Evolutionary conservation across 164 flowering plant genomes (phyloP).

Genomic region (Nymphaea thermarum): DNA sequence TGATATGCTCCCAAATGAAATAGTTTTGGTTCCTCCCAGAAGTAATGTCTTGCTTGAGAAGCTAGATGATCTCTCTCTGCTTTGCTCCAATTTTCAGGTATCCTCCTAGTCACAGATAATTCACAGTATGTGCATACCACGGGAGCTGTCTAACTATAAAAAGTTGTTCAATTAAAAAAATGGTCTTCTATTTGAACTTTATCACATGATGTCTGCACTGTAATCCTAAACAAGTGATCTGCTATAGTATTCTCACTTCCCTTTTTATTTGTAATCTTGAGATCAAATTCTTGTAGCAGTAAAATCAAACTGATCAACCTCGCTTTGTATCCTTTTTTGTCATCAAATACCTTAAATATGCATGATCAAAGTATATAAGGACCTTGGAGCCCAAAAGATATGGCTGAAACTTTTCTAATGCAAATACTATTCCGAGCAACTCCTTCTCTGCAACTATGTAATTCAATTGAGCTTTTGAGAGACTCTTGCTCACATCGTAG

Average conservation of each 20-base stretch:
- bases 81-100: not conserved
- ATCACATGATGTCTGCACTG: not conserved
- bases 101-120: not conserved
- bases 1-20: not conserved
- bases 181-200: not conserved
- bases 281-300: not conserved
- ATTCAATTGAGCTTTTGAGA: not conserved
- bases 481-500: not conserved
- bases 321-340: not conserved
- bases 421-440: not conserved
- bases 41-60: not conserved
- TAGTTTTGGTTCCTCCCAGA: not conserved
- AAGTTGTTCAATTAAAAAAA: not conserved
- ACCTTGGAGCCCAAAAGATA: slow-evolving; percentile 1
- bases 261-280: not conserved
- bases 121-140: not conserved
- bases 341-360: not conserved
- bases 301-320: not conserved
- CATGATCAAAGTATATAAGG: slow-evolving; percentile 1
- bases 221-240: not conserved
- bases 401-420: not conserved
- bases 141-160: not conserved
- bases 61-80: not conserved
- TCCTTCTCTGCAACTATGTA: not conserved
- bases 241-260: not conserved